phyloP scores from a whole-genome alignment of 805 yeast species.

The Schwanniomyces vanrijiae region DNA sequence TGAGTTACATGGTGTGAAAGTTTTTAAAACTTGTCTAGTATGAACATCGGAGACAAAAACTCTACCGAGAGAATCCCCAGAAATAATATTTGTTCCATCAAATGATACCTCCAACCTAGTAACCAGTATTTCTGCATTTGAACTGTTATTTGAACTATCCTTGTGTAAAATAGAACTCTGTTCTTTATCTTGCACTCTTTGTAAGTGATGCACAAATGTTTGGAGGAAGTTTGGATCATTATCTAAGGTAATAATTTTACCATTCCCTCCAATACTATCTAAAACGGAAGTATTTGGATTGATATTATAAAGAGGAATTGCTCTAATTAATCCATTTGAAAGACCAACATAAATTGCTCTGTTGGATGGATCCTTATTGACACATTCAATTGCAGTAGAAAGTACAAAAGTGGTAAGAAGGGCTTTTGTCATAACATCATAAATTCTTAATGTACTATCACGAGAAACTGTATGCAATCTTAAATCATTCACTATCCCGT shows the following conservation, averaged over 20 bases:
- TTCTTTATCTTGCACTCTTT: conserved; percentile 1
- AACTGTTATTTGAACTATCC: conserved; percentile 10
- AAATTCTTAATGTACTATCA: conserved; percentile 76
- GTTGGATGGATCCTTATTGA: conserved; percentile 77
- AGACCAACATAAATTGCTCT: conserved; percentile 73
- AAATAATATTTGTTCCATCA: conserved; percentile 71
- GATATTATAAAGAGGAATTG: conserved; percentile 49
- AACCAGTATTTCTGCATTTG: conserved; percentile 30
- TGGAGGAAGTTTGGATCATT: conserved; percentile 48
- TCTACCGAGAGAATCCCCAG: conserved; percentile 76
- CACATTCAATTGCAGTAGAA: conserved; percentile 52
- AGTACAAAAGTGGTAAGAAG: conserved; percentile 73
- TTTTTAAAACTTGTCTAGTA: conserved; percentile 65
- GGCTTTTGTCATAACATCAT: conserved; percentile 48
- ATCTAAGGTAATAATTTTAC: conserved; percentile 50
- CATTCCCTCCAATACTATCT: conserved; percentile 62
- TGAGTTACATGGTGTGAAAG: conserved; percentile 44
- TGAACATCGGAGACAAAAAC: conserved; percentile 67
- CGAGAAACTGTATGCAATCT: conserved; percentile 66
- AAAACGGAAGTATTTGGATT: conserved; percentile 39
- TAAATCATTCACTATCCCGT: conserved; percentile 59
- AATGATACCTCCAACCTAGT: conserved; percentile 59
- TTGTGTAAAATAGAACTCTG: background rate
- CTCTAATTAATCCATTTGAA: conserved; percentile 57
- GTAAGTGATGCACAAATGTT: conserved; percentile 55